These are phyloP conservation scores for Didymella keratinophila DNA, from an alignment of 2,329 filamentous ascomycete species.

Conservation along the genomic window DNA sequence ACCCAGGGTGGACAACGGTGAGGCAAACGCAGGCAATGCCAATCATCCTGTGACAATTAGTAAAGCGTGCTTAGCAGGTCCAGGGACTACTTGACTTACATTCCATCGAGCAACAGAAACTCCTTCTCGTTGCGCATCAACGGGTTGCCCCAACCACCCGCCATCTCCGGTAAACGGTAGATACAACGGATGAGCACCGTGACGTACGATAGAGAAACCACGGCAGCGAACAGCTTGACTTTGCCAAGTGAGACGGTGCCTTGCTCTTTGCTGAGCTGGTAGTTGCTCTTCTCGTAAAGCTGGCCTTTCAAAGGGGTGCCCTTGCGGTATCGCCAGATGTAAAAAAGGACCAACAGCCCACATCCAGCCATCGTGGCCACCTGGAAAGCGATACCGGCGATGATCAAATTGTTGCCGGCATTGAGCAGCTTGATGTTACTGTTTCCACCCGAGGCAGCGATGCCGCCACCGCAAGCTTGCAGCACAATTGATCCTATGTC, in stretches of 20 bases:
- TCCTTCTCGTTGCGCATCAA: conserved; percentile 56
- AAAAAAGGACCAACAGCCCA: conserved; percentile 48
- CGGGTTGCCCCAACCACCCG: conserved; percentile 53
- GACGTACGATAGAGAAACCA: conserved; percentile 50
- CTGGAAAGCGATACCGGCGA: conserved; percentile 64
- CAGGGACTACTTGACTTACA: conserved; percentile 27
- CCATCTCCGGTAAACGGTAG: conserved; percentile 58
- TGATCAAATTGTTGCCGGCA: conserved; percentile 61
- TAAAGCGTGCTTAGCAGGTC: not conserved
- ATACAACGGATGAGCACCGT: conserved; percentile 57
- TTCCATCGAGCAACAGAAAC: conserved; percentile 59
- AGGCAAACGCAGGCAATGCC: conserved; percentile 37
- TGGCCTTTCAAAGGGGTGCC: conserved; percentile 16
- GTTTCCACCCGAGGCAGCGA: conserved; percentile 55
- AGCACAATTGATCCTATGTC: conserved; percentile 64
- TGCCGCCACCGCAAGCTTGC: conserved; percentile 64
- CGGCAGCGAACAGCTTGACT: conserved; percentile 32
- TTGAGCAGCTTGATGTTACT: conserved; percentile 46
- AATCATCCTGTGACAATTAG: conserved; percentile 35
- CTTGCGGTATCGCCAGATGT: conserved; percentile 39
- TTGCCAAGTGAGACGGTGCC: conserved; percentile 26
- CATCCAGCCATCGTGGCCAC: conserved; percentile 61
- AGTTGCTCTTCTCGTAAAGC: conserved; percentile 34
- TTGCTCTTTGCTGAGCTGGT: conserved; percentile 34
- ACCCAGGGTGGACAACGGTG: conserved; percentile 37